Base-by-base conservation (phyloP, 495 filamentous ascomycete genomes). In the Podospora conica region DNA sequence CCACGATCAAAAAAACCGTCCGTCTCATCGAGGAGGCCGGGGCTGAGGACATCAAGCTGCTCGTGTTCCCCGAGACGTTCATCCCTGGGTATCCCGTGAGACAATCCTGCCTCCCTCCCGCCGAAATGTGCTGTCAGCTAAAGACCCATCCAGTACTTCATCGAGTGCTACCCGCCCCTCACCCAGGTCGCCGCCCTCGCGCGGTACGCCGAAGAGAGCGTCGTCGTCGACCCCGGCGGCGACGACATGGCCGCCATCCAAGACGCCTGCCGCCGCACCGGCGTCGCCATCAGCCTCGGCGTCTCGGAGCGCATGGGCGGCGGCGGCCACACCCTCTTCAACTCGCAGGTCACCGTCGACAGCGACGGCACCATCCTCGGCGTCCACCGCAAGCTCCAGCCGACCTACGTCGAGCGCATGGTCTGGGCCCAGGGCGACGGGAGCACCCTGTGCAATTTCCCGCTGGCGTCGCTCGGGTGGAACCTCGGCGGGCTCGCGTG, bases 381-480 rank as follows among this genome's bases (percentile, higher is more conserved):
- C 66, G 77, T 80, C 27, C 81, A 83, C 66, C 75, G 80, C 31
- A 83, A 83, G 63, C 71, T 83, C 18, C 78, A 82, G 69, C 81
- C 81, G 8, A 83, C 81, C 5, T 83, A 78, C 66, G 77, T 74
- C 21, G 81, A 83, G 65, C 76, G 78, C 12, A 69, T 79, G 11
- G 74, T 81, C 23, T 83, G 81, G 80, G 74, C 73, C 28, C 74
- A 79, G 56, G 81, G 81, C 9, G 71, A 77, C 33, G 80, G 79
- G 2, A 68, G 70, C 48, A 80, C 78, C 3, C 74, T 77, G 1
- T 59, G 67, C 20, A 70, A 65, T 21, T 77, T 61, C 29, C 9
- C 58, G 0, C 33, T 70, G 3, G 8, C n/a, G 0, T n/a, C 21
- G 7, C 48, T 68, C 20, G 78, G 76, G 1, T 74, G 68, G 24